phyloP scores from a whole-genome alignment of 805 yeast genomes.

The Starmera pachycereana region DNA sequence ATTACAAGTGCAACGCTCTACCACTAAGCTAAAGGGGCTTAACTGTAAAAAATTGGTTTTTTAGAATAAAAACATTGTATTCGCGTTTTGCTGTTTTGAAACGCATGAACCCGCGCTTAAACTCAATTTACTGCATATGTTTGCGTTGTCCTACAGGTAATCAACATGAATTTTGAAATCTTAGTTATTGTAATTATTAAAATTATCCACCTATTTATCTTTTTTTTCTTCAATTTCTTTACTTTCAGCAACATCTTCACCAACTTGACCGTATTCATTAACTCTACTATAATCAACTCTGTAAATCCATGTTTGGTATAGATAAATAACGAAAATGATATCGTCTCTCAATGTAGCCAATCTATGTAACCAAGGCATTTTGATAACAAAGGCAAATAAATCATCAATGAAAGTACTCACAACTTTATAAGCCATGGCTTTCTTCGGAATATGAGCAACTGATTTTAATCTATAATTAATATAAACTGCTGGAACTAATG shows the following conservation, averaged over 20 bases:
- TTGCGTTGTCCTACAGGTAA: too few species aligned
- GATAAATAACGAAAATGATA: slow-evolving; percentile 28
- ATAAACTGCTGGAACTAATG: slow-evolving; percentile 29
- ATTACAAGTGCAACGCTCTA: slow-evolving; percentile 99
- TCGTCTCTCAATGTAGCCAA: slow-evolving; percentile 32
- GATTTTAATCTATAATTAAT: slow-evolving; percentile 32
- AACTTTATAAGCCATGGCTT: slow-evolving; percentile 31
- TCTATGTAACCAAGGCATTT: slow-evolving; percentile 32
- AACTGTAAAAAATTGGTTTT: too few species aligned
- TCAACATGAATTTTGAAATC: too few species aligned
- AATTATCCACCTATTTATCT: slow-evolving; percentile 2
- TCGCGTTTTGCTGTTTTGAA: too few species aligned
- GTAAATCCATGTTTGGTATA: slow-evolving; percentile 31
- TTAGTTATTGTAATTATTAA: not conserved
- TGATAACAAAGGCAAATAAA: slow-evolving; percentile 30
- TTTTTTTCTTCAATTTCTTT: slow-evolving; percentile 14
- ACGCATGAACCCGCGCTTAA: too few species aligned
- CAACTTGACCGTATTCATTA: slow-evolving; percentile 29
- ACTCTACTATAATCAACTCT: slow-evolving; percentile 28
- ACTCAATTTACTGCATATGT: too few species aligned
- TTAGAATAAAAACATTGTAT: too few species aligned
- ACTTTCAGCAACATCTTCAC: slow-evolving; percentile 16
- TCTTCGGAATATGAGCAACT: slow-evolving; percentile 31
- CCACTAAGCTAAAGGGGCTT: slow-evolving; percentile 98
- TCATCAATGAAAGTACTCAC: slow-evolving; percentile 31